phyloP scores from a whole-genome alignment of 371 early-diverging fungal species.

The Apophysomyces ossiformis region DNA sequence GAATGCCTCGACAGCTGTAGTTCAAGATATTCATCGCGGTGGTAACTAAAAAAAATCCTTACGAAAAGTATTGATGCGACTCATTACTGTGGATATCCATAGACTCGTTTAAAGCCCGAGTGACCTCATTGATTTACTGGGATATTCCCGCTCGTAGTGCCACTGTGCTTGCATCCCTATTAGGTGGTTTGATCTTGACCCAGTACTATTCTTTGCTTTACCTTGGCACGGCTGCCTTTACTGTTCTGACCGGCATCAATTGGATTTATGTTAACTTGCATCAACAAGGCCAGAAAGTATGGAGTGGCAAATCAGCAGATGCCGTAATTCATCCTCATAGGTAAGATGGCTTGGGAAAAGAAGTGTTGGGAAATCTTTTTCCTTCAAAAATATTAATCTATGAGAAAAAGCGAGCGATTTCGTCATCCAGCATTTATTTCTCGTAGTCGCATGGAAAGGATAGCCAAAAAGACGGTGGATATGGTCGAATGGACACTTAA shows the following conservation, averaged over 20 bases:
- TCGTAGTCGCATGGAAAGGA: neutral
- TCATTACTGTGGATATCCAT: neutral
- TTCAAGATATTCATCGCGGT: neutral
- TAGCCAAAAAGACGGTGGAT: neutral
- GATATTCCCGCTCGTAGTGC: constrained; percentile 15
- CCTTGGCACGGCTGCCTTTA: constrained; percentile 7
- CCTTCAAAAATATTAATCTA: no score
- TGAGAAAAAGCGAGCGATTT: neutral
- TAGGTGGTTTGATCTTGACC: constrained; percentile 1
- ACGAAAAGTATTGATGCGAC: neutral
- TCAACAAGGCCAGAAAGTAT: constrained; percentile 7
- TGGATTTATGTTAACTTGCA: constrained; percentile 19
- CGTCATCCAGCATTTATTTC: neutral
- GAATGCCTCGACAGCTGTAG: neutral
- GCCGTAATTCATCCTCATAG: constrained; percentile 9
- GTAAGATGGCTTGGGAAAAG: neutral
- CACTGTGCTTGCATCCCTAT: neutral
- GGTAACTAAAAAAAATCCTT: neutral
- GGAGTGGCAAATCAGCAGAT: constrained; percentile 13
- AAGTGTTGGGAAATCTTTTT: no score
- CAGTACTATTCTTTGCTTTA: constrained; percentile 16
- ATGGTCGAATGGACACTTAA: neutral
- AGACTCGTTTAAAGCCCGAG: neutral
- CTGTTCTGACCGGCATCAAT: constrained; percentile 6
- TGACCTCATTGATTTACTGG: constrained; percentile 14